These are phyloP conservation scores for Arthrocladium fulminans DNA, from an alignment of 2,329 filamentous ascomycete species.

Conservation along the genomic window DNA sequence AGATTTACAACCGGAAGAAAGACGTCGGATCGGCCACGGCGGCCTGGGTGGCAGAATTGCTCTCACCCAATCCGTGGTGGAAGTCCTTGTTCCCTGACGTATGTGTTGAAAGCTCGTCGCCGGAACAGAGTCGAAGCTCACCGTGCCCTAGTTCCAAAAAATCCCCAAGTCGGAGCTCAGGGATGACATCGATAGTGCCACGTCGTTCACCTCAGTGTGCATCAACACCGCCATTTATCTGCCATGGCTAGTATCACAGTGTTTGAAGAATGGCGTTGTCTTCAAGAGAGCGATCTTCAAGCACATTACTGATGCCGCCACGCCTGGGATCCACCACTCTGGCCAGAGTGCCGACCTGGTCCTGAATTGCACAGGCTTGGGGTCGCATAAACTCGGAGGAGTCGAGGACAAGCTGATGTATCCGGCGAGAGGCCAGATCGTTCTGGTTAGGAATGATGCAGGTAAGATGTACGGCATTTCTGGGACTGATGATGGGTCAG, in stretches of 20 bases:
- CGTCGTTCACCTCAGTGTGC: constrained; percentile 73
- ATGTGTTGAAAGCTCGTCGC: constrained; percentile 20
- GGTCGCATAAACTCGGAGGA: constrained; percentile 66
- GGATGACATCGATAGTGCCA: constrained; percentile 59
- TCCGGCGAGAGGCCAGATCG: constrained; percentile 73
- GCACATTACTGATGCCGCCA: constrained; percentile 67
- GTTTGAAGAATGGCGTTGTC: constrained; percentile 61
- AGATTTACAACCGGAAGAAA: constrained; percentile 54
- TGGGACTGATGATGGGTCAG: constrained; percentile 62
- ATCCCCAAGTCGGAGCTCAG: constrained; percentile 51
- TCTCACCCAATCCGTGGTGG: constrained; percentile 64
- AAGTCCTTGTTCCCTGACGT: constrained; percentile 61
- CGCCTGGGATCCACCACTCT: constrained; percentile 50
- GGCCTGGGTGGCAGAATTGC: constrained; percentile 58
- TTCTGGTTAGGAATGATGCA: constrained; percentile 71
- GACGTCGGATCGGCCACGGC: constrained; percentile 49
- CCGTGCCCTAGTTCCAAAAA: constrained; percentile 47
- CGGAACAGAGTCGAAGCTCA: background rate
- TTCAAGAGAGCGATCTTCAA: constrained; percentile 54
- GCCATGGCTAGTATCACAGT: constrained; percentile 74
- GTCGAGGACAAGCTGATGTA: constrained; percentile 66
- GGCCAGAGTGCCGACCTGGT: constrained; percentile 56
- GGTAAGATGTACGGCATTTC: constrained; percentile 61
- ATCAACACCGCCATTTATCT: constrained; percentile 88
- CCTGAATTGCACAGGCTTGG: constrained; percentile 77